These are phyloP conservation scores for Salvia hispanica DNA, from an alignment of 257 asterid species.

Conservation along the genomic window DNA sequence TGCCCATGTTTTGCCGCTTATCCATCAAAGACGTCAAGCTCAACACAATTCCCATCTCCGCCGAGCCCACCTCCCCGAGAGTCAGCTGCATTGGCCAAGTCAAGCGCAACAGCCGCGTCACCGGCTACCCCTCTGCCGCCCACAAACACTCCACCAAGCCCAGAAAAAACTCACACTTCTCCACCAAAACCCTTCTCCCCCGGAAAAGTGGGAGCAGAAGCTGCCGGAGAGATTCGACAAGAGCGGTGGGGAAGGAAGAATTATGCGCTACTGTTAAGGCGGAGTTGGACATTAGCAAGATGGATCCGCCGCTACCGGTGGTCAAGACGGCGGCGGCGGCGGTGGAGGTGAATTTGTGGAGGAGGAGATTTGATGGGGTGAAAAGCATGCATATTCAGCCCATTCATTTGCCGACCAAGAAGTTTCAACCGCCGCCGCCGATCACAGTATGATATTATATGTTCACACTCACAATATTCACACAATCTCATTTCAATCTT, in stretches of 20 bases:
- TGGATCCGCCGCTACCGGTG: constrained; percentile 98
- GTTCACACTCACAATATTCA: no score
- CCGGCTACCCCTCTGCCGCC: constrained; percentile 45
- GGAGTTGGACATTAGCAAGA: constrained; percentile 43
- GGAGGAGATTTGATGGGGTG: constrained; percentile 65
- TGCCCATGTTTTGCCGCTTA: constrained; percentile 69
- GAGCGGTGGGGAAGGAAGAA: constrained; percentile 29
- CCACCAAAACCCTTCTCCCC: constrained; percentile 40
- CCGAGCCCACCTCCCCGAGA: constrained; percentile 76
- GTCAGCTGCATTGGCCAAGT: constrained; percentile 91
- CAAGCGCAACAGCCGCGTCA: constrained; percentile 60
- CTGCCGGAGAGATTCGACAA: constrained; percentile 33
- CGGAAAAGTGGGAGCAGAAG: constrained; percentile 35
- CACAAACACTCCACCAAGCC: constrained; percentile 51
- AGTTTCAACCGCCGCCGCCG: constrained; percentile 42
- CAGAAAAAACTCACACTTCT: constrained; percentile 38
- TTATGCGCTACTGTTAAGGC: constrained; percentile 16
- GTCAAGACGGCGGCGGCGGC: constrained; percentile 47
- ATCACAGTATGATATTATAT: constrained; percentile 37
- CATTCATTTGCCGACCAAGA: constrained; percentile 42
- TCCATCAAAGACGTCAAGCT: constrained; percentile 62
- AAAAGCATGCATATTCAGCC: constrained; percentile 57
- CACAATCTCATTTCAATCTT: no score
- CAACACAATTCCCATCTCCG: constrained; percentile 35
- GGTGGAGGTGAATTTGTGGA: constrained; percentile 77